Base-by-base conservation (phyloP, 768 basidiomycete genomes). In the Pisolithus albus region DNA sequence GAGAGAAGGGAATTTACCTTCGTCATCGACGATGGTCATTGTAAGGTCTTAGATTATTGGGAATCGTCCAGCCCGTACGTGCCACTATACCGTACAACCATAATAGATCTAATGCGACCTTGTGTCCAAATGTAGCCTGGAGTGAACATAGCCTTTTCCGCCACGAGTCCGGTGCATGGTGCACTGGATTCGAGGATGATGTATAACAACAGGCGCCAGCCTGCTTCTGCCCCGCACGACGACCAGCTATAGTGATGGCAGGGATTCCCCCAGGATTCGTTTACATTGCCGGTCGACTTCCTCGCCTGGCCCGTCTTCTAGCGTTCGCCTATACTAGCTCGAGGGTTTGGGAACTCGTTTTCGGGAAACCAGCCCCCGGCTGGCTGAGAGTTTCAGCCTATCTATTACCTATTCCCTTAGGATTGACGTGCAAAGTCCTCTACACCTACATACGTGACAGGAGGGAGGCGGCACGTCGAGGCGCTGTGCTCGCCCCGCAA, bases 361-460 rank as follows among this genome's bases (percentile, higher is more conserved):
- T 52, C 45, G 36, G 46, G 16, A 30, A 49, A 9, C 28, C 56
- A 16, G n/a, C 54, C 2, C 55, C 57, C 34, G 5, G 34, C 16
- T 67, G 59, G 63, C 44, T 56, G 7, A 53, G 56, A 16, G 43
- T 50, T 10, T 28, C 49, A 2, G 50, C 59, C 28, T 65, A 26
- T 21, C 15, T 64, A 13, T 39, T 56, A 4, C 64, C 69, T 2
- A 60, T 71, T 7, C 60, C 64, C 3, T 23, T 60, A 8, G 58
- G 52, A 24, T 43, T 68, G 3, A 41, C 58, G 2, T 51, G 50
- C 10, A 55, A 46, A 18, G 52, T 57, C 23, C 19, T 75, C 47
- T 84, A 81, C 52, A 70, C 84, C 38, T 54, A 63, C 16, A 79
- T 82, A 0, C 68, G 76, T 0, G 11, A 60, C 4, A 69, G 58